Conservation (phyloP, 129 eudicot genomes). For the Chrysanthemum lavandulifolium region DNA sequence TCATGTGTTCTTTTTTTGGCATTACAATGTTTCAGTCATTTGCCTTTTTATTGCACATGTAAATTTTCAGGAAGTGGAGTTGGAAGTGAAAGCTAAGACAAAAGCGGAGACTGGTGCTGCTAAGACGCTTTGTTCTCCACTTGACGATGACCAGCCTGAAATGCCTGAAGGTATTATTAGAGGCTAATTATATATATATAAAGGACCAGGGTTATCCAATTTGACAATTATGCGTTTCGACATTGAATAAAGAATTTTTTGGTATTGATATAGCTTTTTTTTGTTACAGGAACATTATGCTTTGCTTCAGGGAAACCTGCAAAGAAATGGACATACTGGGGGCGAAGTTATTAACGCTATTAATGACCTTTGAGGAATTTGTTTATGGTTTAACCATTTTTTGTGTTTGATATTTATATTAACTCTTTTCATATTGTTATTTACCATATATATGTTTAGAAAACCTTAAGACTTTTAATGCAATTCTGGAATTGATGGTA, state of each 20-base stretch:
- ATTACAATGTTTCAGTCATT: no score
- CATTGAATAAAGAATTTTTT: not conserved
- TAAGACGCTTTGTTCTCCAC: constrained; percentile 61
- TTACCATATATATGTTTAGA: no score
- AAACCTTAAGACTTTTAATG: no score
- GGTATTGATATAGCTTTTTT: not conserved
- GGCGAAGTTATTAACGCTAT: constrained; percentile 45
- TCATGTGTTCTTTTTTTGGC: no score
- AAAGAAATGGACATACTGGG: constrained; percentile 79
- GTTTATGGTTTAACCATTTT: no score
- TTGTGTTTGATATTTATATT: no score
- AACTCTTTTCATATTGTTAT: no score
- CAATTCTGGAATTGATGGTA: no score
- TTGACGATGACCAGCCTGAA: constrained; percentile 57
- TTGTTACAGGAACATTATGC: constrained; percentile 59
- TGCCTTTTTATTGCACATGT: not conserved
- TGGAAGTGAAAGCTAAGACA: constrained; percentile 57
- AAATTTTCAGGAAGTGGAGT: constrained; percentile 55
- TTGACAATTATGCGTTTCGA: not conserved
- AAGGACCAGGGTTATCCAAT: no score
- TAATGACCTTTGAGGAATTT: no score
- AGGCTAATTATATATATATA: no score
- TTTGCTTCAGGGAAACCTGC: constrained; percentile 83
- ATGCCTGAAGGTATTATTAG: constrained; percentile 53
- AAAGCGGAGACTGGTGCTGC: constrained; percentile 70